Evolutionary conservation across 805 yeast species (phyloP).

Genomic region (Schwanniomyces polymorphus): DNA sequence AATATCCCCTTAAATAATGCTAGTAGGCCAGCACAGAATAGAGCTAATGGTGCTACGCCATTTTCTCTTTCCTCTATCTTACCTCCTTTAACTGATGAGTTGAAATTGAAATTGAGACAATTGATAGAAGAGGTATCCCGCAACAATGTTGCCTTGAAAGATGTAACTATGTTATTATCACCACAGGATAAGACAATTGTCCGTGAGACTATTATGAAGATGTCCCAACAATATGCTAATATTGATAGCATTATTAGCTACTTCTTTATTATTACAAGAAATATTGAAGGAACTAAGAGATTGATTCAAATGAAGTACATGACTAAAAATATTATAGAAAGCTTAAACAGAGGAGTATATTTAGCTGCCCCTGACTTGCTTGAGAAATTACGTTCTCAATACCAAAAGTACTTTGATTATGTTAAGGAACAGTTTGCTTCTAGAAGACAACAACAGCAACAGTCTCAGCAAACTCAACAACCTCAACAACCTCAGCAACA

Average conservation of each 20-base stretch:
- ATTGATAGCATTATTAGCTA: slow-evolving; percentile 79
- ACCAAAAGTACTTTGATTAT: slow-evolving; percentile 71
- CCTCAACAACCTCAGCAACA: slow-evolving; percentile 7
- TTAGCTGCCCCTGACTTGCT: slow-evolving; percentile 73
- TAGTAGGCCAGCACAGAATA: slow-evolving; percentile 3
- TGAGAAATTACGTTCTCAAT: slow-evolving; percentile 68
- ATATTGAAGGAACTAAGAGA: slow-evolving; percentile 71
- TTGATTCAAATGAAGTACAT: slow-evolving; percentile 76
- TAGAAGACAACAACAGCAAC: slow-evolving; percentile 35
- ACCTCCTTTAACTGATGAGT: slow-evolving; percentile 55
- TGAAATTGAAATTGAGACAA: slow-evolving; percentile 58
- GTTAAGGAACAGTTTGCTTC: slow-evolving; percentile 61
- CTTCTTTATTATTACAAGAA: slow-evolving; percentile 73
- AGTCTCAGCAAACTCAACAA: slow-evolving; percentile 22
- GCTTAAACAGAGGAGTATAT: slow-evolving; percentile 60
- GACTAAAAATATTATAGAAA: slow-evolving; percentile 75
- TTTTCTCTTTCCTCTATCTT: slow-evolving; percentile 13
- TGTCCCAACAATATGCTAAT: slow-evolving; percentile 61
- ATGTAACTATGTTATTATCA: slow-evolving; percentile 60
- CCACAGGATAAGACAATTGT: slow-evolving; percentile 65
- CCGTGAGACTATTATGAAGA: slow-evolving; percentile 50
- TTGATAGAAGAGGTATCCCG: slow-evolving; percentile 69
- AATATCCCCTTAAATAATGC: slow-evolving; percentile 8
- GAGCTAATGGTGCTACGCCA: slow-evolving; percentile 3
- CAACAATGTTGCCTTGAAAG: slow-evolving; percentile 65